These are phyloP conservation scores for Plasmodium sp. DNA, from an alignment of 169 alveolate species.

Conservation along the genomic window DNA sequence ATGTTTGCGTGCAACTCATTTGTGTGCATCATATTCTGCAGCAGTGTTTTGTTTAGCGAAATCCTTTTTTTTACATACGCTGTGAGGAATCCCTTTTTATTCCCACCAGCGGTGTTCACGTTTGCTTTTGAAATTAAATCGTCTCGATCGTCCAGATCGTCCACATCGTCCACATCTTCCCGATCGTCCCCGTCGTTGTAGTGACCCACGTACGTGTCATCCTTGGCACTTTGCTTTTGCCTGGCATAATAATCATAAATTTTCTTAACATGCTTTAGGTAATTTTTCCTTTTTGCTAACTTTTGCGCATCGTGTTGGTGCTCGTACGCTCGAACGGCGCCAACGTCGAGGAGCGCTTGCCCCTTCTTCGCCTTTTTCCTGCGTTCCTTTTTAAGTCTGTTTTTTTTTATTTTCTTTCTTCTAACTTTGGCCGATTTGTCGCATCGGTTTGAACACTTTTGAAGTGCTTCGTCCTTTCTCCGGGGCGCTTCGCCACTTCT, in stretches of 20 bases:
- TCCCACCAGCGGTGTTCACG: neutral
- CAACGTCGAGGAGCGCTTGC: neutral
- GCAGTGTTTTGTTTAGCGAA: constrained; percentile 17
- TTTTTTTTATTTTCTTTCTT: neutral
- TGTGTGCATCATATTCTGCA: constrained; percentile 1
- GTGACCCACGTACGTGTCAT: constrained; percentile 2
- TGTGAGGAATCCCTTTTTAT: constrained; percentile 26
- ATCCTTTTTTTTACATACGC: constrained; percentile 35
- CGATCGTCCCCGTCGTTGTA: neutral
- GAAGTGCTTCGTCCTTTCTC: neutral
- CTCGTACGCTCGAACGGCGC: constrained; percentile 5
- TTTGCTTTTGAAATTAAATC: neutral
- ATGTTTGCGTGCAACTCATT: constrained; percentile 42
- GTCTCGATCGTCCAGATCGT: neutral
- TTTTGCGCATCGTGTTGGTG: neutral
- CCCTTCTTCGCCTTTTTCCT: neutral
- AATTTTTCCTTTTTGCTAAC: constrained; percentile 41
- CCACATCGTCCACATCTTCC: neutral
- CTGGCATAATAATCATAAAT: constrained; percentile 6
- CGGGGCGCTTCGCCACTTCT: neutral
- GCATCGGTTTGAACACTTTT: neutral
- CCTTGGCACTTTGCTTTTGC: neutral
- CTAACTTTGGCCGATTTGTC: neutral
- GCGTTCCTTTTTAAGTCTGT: neutral
- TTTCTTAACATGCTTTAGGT: constrained; percentile 36